Conservation (phyloP, 768 basidiomycete genomes). For the Russula emetica region DNA sequence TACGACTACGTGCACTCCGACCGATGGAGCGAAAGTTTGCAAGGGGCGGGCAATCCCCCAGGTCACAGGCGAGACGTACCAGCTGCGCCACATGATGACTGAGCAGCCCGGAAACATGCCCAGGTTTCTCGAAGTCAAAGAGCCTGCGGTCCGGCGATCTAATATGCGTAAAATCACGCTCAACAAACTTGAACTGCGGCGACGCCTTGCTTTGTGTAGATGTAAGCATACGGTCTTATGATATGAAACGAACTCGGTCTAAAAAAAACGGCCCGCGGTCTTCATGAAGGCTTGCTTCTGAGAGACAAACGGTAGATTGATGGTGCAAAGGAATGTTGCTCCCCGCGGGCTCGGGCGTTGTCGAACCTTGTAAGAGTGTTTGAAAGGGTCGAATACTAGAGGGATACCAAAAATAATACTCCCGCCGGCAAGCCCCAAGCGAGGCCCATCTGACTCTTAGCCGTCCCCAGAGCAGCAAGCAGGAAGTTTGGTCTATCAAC, state of each 20-base stretch:
- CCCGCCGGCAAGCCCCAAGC: neutral
- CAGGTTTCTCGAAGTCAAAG: no score
- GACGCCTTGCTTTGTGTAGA: neutral
- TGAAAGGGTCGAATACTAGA: neutral
- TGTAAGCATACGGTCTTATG: neutral
- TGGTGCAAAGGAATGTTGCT: neutral
- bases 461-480: neutral
- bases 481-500: neutral
- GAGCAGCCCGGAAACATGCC: neutral
- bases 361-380: neutral
- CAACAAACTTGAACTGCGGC: neutral
- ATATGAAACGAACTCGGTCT: neutral
- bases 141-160: neutral
- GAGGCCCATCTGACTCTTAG: neutral
- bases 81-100: neutral
- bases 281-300: neutral
- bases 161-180: neutral
- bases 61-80: no score
- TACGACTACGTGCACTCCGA: no score
- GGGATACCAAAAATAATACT: neutral
- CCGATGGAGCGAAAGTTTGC: no score
- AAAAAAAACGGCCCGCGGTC: neutral
- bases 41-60: no score
- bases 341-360: neutral
- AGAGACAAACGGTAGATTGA: neutral